Evolutionary conservation across 2,329 filamentous ascomycete species (phyloP).

Genomic region (Pseudohalonectria lignicola): DNA sequence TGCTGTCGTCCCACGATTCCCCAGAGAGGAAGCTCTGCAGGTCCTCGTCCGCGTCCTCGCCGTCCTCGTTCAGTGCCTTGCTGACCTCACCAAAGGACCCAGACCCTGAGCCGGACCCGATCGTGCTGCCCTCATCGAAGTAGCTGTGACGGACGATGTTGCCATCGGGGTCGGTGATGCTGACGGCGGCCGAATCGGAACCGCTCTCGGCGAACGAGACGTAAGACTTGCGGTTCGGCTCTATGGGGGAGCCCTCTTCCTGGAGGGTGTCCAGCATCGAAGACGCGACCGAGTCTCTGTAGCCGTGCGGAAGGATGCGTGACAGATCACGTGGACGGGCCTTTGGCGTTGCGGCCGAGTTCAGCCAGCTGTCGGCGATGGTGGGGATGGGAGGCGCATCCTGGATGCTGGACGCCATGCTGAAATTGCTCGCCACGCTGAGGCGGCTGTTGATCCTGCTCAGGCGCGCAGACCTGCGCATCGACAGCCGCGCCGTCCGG

Average conservation of each 20-base stretch:
- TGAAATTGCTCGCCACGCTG: slow-evolving; percentile 87
- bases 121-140: slow-evolving; percentile 67
- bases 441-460: slow-evolving; percentile 89
- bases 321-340: slow-evolving; percentile 30
- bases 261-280: slow-evolving; percentile 83
- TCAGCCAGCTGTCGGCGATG: slow-evolving; percentile 89
- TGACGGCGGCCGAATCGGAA: slow-evolving; percentile 59
- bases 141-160: slow-evolving; percentile 65
- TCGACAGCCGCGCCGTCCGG: slow-evolving; percentile 84
- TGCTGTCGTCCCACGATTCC: slow-evolving; percentile 91
- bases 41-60: slow-evolving; percentile 83
- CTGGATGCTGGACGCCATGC: slow-evolving; percentile 81
- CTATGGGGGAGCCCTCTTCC: slow-evolving; percentile 71
- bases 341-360: slow-evolving; percentile 42
- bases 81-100: slow-evolving; percentile 77
- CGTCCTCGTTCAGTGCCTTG: slow-evolving; percentile 78
- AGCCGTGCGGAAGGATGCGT: slow-evolving; percentile 44
- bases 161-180: slow-evolving; percentile 67
- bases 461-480: slow-evolving; percentile 79
- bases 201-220: slow-evolving; percentile 75
- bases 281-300: slow-evolving; percentile 80
- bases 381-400: slow-evolving; percentile 93
- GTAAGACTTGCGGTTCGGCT: slow-evolving; percentile 89
- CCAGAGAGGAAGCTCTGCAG: slow-evolving; percentile 82
- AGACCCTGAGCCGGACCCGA: slow-evolving; percentile 37